A percentile compares a stretch with the other conserved stretches of the same genome.
Evolutionary conservation across 169 alveolate genomes (phyloP).

Genomic region (Plasmodium coatneyi): DNA sequence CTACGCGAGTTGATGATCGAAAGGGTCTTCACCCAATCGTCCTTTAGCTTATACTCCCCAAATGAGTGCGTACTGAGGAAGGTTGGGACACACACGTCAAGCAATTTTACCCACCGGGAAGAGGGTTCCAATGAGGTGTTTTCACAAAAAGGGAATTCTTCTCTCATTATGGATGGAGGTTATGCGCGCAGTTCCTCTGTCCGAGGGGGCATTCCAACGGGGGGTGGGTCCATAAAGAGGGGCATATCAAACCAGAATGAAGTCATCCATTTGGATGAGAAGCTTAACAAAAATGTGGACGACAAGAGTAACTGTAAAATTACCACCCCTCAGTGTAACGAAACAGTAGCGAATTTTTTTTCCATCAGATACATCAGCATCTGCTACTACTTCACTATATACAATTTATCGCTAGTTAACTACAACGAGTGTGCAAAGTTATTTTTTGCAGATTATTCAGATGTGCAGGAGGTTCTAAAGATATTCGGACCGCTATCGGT

Average conservation of each 20-base stretch:
- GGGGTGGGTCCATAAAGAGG: background rate
- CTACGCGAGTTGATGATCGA: conserved; percentile 1
- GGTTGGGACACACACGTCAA: background rate
- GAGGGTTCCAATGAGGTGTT: background rate
- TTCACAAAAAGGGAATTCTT: background rate
- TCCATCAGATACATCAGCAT: conserved; percentile 59
- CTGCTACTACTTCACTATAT: conserved; percentile 59
- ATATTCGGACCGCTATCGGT: conserved; percentile 68
- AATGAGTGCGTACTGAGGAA: background rate
- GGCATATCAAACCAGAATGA: background rate
- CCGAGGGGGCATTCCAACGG: background rate
- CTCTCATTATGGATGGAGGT: background rate
- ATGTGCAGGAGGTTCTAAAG: conserved; percentile 39
- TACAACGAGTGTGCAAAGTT: conserved; percentile 71
- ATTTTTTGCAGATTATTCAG: conserved; percentile 54
- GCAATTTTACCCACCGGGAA: background rate
- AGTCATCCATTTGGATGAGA: background rate
- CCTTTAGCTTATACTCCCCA: background rate
- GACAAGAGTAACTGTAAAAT: background rate
- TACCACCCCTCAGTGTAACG: background rate
- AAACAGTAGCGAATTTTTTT: conserved; percentile 8
- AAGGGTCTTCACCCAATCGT: background rate
- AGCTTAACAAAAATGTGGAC: background rate
- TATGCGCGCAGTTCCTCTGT: background rate
- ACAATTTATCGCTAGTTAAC: conserved; percentile 68